A percentile compares a stretch with the other conserved stretches of the same genome.
Conservation (phyloP, 2,329 filamentous ascomycete species). For the Rosellinia necatrix region DNA sequence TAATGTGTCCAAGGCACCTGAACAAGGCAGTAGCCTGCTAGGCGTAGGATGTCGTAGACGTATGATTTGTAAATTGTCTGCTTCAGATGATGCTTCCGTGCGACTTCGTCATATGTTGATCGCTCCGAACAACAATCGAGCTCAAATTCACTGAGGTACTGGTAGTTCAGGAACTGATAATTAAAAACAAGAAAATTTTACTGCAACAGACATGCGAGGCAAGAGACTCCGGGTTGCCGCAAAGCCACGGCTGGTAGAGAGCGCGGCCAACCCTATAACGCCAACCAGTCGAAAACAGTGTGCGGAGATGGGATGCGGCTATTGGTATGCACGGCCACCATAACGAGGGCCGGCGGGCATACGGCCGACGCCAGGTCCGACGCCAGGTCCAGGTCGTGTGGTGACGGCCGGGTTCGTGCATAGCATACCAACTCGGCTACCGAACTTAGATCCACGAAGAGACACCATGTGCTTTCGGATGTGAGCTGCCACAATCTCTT, state of each 20-base stretch:
- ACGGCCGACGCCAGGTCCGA: slow-evolving; percentile 67
- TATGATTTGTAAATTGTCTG: slow-evolving; percentile 59
- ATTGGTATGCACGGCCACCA: slow-evolving; percentile 61
- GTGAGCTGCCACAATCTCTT: slow-evolving; percentile 89
- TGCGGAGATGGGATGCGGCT: slow-evolving; percentile 31
- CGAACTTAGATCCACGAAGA: slow-evolving; percentile 96
- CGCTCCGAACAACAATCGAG: slow-evolving; percentile 43
- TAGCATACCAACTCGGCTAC: slow-evolving; percentile 97
- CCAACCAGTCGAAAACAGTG: slow-evolving; percentile 13
- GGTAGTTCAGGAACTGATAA: slow-evolving; percentile 25
- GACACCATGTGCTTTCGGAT: slow-evolving; percentile 99
- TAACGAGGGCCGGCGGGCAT: slow-evolving; percentile 64
- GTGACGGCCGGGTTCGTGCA: slow-evolving; percentile 93
- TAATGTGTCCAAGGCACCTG: slow-evolving; percentile 65
- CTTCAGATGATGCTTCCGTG: slow-evolving; percentile 54
- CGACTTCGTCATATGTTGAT: slow-evolving; percentile 52
- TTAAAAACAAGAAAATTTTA: slow-evolving; percentile 29
- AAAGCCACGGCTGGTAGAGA: slow-evolving; percentile 13
- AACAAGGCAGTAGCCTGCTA: slow-evolving; percentile 51
- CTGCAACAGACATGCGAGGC: slow-evolving; percentile 11
- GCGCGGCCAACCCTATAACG: slow-evolving; percentile 2
- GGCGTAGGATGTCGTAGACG: slow-evolving; percentile 63
- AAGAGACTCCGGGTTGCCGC: slow-evolving; percentile 6
- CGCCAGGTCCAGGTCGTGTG: slow-evolving; percentile 85
- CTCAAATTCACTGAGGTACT: slow-evolving; percentile 37